Evolutionary conservation across 2,329 filamentous ascomycete species (phyloP).

Genomic region (Fusarium scirpi): DNA sequence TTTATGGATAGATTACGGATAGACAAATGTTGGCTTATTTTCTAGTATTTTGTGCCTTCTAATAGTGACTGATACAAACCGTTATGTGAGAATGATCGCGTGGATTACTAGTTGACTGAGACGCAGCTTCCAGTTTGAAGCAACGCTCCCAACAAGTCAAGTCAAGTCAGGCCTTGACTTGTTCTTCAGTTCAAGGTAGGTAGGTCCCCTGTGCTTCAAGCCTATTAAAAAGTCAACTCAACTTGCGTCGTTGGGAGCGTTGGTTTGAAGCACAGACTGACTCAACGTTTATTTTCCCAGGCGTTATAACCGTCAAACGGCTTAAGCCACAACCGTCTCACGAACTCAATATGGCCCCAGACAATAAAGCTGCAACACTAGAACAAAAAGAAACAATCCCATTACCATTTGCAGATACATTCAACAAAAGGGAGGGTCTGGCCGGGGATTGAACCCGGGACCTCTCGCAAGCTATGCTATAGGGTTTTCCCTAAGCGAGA

Average conservation of each 20-base stretch:
- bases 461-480: slow-evolving; percentile 56
- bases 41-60: background rate
- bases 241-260: background rate
- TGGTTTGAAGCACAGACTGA: background rate
- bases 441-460: slow-evolving; percentile 62
- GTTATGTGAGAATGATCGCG: background rate
- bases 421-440: slow-evolving; percentile 50
- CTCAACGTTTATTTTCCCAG: background rate
- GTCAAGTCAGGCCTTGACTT: too few species aligned
- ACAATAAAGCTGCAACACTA: background rate
- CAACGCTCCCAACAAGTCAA: background rate
- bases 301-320: background rate
- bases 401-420: background rate
- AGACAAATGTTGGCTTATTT: slow-evolving; percentile 43
- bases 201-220: too few species aligned
- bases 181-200: too few species aligned
- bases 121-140: background rate
- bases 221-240: too few species aligned
- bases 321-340: background rate
- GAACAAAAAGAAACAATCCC: background rate
- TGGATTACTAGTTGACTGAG: background rate
- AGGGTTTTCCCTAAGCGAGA: slow-evolving; percentile 72
- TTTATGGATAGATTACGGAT: slow-evolving; percentile 47
- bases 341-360: background rate
- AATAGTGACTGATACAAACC: background rate